phyloP scores from a whole-genome alignment of 2,329 filamentous ascomycete genomes.

The Malbranchea cinnamomea region DNA sequence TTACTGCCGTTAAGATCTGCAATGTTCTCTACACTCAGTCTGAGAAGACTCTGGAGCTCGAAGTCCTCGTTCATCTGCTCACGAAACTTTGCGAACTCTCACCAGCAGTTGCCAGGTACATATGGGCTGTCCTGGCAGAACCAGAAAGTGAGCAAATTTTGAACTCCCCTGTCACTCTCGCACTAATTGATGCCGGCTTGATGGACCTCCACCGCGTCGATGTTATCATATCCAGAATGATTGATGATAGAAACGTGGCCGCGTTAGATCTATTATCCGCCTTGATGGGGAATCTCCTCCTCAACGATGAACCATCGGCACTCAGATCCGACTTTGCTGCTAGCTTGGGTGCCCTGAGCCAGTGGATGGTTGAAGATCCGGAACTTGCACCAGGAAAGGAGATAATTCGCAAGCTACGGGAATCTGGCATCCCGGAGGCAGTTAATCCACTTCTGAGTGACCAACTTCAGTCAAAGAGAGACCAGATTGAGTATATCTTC shows the following conservation, averaged over 20 bases:
- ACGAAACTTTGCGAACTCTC: conserved; percentile 47
- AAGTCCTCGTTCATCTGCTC: conserved; percentile 47
- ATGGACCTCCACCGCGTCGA: conserved; percentile 53
- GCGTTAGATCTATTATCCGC: conserved; percentile 69
- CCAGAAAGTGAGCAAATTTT: conserved; percentile 46
- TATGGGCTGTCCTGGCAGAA: conserved; percentile 33
- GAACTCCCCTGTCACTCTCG: conserved; percentile 46
- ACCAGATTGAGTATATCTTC: conserved; percentile 89
- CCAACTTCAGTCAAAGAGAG: conserved; percentile 46
- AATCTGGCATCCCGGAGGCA: conserved; percentile 41
- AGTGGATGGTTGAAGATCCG: conserved; percentile 65
- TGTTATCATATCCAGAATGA: conserved; percentile 54
- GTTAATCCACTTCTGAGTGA: conserved; percentile 40
- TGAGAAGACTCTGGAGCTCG: conserved; percentile 42
- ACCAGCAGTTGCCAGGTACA: conserved; percentile 39
- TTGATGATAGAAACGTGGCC: conserved; percentile 54
- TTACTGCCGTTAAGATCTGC: conserved; percentile 42
- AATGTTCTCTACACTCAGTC: conserved; percentile 41
- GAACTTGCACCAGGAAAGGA: conserved; percentile 50
- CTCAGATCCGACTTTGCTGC: conserved; percentile 74
- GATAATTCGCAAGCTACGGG: conserved; percentile 50
- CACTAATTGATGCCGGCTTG: conserved; percentile 43
- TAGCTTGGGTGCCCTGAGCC: conserved; percentile 65
- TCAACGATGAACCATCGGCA: conserved; percentile 62
- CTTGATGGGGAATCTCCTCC: conserved; percentile 61